A percentile compares a stretch with the other conserved stretches of the same genome.
phyloP scores from a whole-genome alignment of 495 filamentous ascomycete species.

The Neurospora pannonica region DNA sequence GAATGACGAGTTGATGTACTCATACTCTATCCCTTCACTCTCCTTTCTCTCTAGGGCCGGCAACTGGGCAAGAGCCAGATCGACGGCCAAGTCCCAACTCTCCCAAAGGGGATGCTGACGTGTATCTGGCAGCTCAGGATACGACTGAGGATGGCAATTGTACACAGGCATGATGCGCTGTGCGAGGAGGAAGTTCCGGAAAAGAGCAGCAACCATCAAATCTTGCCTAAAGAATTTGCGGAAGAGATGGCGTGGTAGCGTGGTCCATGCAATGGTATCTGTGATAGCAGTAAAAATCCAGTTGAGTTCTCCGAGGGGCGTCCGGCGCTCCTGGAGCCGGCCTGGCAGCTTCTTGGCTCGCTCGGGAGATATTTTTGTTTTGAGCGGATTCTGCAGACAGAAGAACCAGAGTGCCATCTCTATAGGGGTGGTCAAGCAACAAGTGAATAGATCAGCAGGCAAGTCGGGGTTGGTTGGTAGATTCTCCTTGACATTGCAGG shows the following conservation, averaged over 20 bases:
- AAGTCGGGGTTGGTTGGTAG: slow-evolving; percentile 94
- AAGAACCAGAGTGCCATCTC: slow-evolving; percentile 95
- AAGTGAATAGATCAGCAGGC: slow-evolving; percentile 92
- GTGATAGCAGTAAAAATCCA: slow-evolving; percentile 99
- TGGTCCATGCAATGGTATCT: slow-evolving; percentile 98
- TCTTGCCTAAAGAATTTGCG: slow-evolving; percentile 96
- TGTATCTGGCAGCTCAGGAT: slow-evolving; percentile 79
- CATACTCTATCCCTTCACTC: slow-evolving; percentile 65
- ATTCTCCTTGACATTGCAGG: slow-evolving; percentile 79
- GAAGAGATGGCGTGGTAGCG: slow-evolving; percentile 76
- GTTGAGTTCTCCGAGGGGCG: slow-evolving; percentile 90
- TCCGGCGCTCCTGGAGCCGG: slow-evolving; percentile 82
- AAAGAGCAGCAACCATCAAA: slow-evolving; percentile 94
- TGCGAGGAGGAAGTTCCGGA: slow-evolving; percentile 88
- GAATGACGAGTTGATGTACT: slow-evolving; percentile 90
- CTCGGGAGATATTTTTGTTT: slow-evolving; percentile 63
- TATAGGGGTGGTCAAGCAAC: slow-evolving; percentile 92
- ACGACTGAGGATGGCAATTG: slow-evolving; percentile 86
- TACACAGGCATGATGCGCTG: slow-evolving; percentile 94
- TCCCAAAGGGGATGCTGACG: slow-evolving; percentile 92
- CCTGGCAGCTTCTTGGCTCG: slow-evolving; percentile 76
- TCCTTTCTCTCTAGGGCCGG: slow-evolving; percentile 67
- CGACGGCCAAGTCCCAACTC: slow-evolving; percentile 94
- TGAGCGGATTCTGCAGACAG: slow-evolving; percentile 82
- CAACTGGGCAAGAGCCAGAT: slow-evolving; percentile 89